These are phyloP conservation scores for Porcisia deanei DNA, from an alignment of 208 protist species.

Conservation along the genomic window DNA sequence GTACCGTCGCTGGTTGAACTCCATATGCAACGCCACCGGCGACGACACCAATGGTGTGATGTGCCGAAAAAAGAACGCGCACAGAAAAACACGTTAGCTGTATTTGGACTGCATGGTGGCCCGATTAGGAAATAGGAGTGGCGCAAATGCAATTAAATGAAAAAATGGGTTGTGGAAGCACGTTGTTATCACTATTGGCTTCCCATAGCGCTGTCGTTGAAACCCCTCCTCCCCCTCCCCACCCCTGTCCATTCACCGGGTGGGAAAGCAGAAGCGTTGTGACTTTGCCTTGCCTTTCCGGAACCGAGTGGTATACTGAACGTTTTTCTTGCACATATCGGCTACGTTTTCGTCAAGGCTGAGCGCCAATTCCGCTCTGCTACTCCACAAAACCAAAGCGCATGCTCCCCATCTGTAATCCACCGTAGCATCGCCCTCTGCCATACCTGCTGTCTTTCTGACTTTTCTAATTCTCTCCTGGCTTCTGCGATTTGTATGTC, in stretches of 20 bases:
- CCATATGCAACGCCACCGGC: too few relatives aligned
- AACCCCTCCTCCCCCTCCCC: neutral
- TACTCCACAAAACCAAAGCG: neutral
- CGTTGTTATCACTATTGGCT: neutral
- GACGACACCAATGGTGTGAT: too few relatives aligned
- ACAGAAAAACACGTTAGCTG: too few relatives aligned
- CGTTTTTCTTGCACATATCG: neutral
- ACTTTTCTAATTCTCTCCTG: neutral
- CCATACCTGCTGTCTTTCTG: neutral
- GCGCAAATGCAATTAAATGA: too few relatives aligned
- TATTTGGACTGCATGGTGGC: too few relatives aligned
- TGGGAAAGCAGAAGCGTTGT: neutral
- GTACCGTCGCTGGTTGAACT: too few relatives aligned
- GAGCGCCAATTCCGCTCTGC: neutral
- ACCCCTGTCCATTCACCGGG: neutral
- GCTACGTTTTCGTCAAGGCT: neutral
- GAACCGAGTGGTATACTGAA: neutral
- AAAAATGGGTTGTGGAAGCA: too few relatives aligned
- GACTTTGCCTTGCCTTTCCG: neutral
- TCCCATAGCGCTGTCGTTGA: neutral
- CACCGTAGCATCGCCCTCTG: neutral
- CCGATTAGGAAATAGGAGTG: too few relatives aligned
- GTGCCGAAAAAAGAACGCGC: too few relatives aligned
- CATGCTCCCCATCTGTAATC: neutral
- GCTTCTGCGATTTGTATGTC: too few relatives aligned